These are phyloP conservation scores for Aspergillus saccharolyticus DNA, from an alignment of 495 filamentous ascomycete species.

Conservation along the genomic window DNA sequence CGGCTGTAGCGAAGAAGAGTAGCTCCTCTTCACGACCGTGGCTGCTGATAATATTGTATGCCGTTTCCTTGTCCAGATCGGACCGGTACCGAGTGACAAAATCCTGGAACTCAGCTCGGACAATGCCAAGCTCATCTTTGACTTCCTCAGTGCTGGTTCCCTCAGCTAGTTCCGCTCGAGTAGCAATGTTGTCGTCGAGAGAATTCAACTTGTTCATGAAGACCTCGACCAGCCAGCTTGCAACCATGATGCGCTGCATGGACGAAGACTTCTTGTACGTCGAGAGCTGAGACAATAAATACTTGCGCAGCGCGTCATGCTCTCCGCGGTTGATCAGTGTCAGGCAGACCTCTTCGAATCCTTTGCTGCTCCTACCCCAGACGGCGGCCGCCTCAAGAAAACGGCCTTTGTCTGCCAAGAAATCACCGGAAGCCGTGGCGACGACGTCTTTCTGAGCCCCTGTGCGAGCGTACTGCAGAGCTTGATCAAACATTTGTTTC, in stretches of 20 bases:
- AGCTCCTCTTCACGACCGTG: conserved; percentile 92
- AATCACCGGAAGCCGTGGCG: conserved; percentile 83
- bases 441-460: conserved; percentile 80
- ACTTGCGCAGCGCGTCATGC: conserved; percentile 86
- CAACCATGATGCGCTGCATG: conserved; percentile 94
- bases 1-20: conserved; percentile 78
- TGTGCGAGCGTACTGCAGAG: conserved; percentile 71
- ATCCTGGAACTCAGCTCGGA: conserved; percentile 77
- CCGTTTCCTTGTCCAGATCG: conserved; percentile 85
- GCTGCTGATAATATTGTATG: conserved; percentile 91
- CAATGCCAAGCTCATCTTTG: conserved; percentile 60
- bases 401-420: conserved; percentile 70
- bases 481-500: conserved; percentile 79
- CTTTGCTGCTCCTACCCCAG: conserved; percentile 92
- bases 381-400: conserved; percentile 81
- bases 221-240: conserved; percentile 89
- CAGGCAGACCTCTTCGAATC: conserved; percentile 91
- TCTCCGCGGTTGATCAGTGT: conserved; percentile 85
- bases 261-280: conserved; percentile 74
- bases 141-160: conserved; percentile 64
- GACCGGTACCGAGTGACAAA: conserved; percentile 78
- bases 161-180: conserved; percentile 77
- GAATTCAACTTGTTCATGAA: conserved; percentile 97
- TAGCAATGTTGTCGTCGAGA: conserved; percentile 89
- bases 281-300: conserved; percentile 77